phyloP scores from a whole-genome alignment of 352 stramenopile genomes.

The Globisporangium abappressorium region DNA sequence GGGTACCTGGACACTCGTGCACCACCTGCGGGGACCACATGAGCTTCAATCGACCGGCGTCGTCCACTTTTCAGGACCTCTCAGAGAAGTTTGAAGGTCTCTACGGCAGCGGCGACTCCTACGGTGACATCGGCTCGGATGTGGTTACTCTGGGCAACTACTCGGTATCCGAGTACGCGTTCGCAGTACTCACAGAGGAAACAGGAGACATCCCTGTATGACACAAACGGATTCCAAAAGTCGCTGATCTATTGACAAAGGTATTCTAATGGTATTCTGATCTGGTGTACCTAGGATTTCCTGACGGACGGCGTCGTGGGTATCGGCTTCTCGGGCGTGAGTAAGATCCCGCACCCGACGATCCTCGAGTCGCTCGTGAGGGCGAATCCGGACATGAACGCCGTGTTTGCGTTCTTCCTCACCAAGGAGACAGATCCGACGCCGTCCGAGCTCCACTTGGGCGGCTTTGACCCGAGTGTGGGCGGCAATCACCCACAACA shows the following conservation, averaged over 20 bases:
- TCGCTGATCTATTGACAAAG: background rate
- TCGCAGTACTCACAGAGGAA: conserved; percentile 44
- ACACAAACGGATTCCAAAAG: background rate
- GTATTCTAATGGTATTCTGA: background rate
- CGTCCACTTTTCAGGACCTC: conserved; percentile 25
- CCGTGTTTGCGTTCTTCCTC: conserved; percentile 49
- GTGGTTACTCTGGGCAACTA: conserved; percentile 35
- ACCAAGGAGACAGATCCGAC: conserved; percentile 22
- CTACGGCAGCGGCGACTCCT: conserved; percentile 50
- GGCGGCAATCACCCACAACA: conserved; percentile 25
- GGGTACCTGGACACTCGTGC: conserved; percentile 34
- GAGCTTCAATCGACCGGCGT: conserved; percentile 33
- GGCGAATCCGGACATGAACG: conserved; percentile 25
- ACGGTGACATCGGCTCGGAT: conserved; percentile 34
- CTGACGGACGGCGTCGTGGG: conserved; percentile 54
- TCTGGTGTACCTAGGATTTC: conserved; percentile 24
- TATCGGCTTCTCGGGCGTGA: conserved; percentile 47
- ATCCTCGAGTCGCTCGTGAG: conserved; percentile 33
- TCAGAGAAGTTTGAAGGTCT: conserved; percentile 34
- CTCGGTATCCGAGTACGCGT: conserved; percentile 25
- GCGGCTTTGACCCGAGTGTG: conserved; percentile 40
- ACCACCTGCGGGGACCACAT: conserved; percentile 53
- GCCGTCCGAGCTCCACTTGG: conserved; percentile 46
- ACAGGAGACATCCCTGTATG: conserved; percentile 44
- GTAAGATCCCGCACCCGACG: conserved; percentile 43